Percentiles rank a stretch among this genome's conserved stretches.
Evolutionary conservation across 1,284 basidiomycete species (phyloP).

Genomic region (Tausonia pullulans): DNA sequence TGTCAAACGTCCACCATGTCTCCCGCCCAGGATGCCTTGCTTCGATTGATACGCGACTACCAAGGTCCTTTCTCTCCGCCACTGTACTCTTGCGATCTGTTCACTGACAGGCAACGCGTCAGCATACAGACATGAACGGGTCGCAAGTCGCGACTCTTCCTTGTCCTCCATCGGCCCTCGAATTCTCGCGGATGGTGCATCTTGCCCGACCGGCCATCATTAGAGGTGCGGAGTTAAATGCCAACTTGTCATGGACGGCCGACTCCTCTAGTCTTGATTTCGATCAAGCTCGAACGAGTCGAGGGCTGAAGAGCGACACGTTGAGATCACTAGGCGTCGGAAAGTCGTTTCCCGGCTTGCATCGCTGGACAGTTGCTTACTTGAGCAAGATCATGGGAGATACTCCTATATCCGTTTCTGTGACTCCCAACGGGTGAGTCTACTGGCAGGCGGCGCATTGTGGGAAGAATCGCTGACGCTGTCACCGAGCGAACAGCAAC

Average conservation of each 20-base stretch:
- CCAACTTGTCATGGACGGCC: constrained; percentile 19
- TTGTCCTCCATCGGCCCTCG: constrained; percentile 51
- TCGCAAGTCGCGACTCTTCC: constrained; percentile 41
- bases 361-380: constrained; percentile 53
- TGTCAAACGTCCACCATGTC: too few species aligned
- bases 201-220: constrained; percentile 69
- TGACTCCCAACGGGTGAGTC: constrained; percentile 69
- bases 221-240: constrained; percentile 41
- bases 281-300: too few species aligned
- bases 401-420: constrained; percentile 53
- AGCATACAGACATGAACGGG: constrained; percentile 12
- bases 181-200: constrained; percentile 61
- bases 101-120: background rate
- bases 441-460: background rate
- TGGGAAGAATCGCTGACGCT: background rate
- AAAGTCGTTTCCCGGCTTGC: too few species aligned
- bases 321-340: too few species aligned
- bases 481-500: constrained; percentile 37
- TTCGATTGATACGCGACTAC: constrained; percentile 5
- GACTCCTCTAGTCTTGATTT: background rate
- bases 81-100: background rate
- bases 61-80: background rate
- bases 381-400: constrained; percentile 47
- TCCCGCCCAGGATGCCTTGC: background rate
- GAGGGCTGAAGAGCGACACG: too few species aligned